Evolutionary conservation across 441 rosid species (phyloP).

Genomic region (Erodium moschatum): DNA sequence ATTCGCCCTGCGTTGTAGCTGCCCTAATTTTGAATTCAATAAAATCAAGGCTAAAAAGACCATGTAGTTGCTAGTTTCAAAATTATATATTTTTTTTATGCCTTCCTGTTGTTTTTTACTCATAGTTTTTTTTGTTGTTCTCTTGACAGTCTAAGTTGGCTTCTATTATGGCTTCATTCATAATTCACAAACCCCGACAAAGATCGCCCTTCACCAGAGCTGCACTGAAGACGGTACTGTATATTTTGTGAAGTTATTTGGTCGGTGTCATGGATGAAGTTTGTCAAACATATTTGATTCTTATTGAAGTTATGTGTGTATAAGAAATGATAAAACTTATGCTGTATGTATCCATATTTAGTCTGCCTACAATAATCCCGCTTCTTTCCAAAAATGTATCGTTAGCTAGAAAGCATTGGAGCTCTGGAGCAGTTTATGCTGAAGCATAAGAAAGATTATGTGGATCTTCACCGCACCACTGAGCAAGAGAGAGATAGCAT

Average conservation of each 20-base stretch:
- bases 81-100: neutral
- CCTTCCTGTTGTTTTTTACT: neutral
- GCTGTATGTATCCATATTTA: neutral
- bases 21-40: too few species aligned
- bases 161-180: slow-evolving; percentile 77
- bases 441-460: slow-evolving; percentile 85
- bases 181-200: slow-evolving; percentile 67
- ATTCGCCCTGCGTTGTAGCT: too few species aligned
- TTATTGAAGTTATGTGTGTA: neutral
- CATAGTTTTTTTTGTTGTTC: slow-evolving; percentile 3
- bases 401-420: slow-evolving; percentile 70
- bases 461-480: slow-evolving; percentile 72
- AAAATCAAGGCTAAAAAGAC: neutral
- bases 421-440: slow-evolving; percentile 72
- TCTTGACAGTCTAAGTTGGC: slow-evolving; percentile 63
- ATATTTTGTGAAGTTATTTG: neutral
- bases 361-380: neutral
- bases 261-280: neutral
- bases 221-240: slow-evolving; percentile 63
- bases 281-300: neutral
- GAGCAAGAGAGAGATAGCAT: slow-evolving; percentile 92
- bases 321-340: neutral
- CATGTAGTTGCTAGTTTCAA: neutral
- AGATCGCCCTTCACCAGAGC: slow-evolving; percentile 62
- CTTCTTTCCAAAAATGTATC: neutral